Evolutionary conservation across 2,329 filamentous ascomycete genomes (phyloP).

Genomic region (Ceratocystis diversiconidia): DNA sequence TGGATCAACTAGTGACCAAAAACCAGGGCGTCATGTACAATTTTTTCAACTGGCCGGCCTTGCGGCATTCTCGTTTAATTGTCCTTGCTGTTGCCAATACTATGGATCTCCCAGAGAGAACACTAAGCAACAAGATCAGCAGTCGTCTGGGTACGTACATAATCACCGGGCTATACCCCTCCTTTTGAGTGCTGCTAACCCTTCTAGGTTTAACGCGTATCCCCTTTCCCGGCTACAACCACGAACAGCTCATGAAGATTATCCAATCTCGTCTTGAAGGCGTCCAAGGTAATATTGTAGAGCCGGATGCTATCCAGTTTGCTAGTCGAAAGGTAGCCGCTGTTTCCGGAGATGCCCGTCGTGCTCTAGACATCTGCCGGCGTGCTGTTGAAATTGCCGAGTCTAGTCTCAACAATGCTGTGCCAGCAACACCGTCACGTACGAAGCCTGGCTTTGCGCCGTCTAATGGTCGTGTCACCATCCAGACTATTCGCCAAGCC

Average conservation of each 20-base stretch:
- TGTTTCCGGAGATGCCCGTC: conserved; percentile 82
- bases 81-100: conserved; percentile 97
- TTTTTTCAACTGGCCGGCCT: conserved; percentile 97
- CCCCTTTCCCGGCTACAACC: conserved; percentile 92
- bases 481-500: conserved; percentile 81
- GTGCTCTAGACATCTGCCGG: conserved; percentile 87
- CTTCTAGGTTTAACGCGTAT: conserved; percentile 63
- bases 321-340: conserved; percentile 92
- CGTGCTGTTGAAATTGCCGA: conserved; percentile 92
- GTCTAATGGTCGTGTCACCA: conserved; percentile 53
- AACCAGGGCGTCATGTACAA: conserved; percentile 99
- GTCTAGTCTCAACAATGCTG: conserved; percentile 22
- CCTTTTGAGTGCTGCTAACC: neutral
- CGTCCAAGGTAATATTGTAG: conserved; percentile 78
- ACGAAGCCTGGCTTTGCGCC: conserved; percentile 30
- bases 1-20: conserved; percentile 93
- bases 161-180: neutral
- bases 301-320: conserved; percentile 88
- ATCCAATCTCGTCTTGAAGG: conserved; percentile 86
- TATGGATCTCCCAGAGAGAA: conserved; percentile 94
- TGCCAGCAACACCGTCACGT: conserved; percentile 22
- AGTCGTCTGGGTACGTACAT: conserved; percentile 52
- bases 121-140: conserved; percentile 95
- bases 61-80: conserved; percentile 82
- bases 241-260: conserved; percentile 93